A percentile compares a stretch with the other conserved stretches of the same genome.
These are phyloP conservation scores for Coniochaeta hoffmannii DNA, from an alignment of 2,329 filamentous ascomycete species.

Conservation along the genomic window DNA sequence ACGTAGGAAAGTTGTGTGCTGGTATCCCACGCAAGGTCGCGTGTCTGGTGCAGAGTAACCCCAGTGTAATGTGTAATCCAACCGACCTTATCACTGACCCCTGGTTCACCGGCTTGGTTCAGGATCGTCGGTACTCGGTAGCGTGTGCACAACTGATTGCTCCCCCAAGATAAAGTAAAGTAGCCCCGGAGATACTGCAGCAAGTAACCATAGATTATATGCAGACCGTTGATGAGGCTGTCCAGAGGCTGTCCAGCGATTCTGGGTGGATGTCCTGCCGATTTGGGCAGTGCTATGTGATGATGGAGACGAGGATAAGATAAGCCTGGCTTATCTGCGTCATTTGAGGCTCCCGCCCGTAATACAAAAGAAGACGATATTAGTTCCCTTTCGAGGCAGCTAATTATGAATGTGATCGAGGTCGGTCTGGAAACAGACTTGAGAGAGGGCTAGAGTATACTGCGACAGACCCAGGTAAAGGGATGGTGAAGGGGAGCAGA, in stretches of 20 bases:
- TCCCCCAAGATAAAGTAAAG: neutral
- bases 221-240: neutral
- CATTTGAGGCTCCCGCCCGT: conserved; percentile 34
- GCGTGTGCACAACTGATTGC: neutral
- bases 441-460: neutral
- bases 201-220: neutral
- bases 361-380: conserved; percentile 9
- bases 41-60: neutral
- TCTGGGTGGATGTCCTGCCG: neutral
- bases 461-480: neutral
- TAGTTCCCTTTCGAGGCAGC: conserved; percentile 4
- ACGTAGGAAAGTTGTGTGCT: neutral
- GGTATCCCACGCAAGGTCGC: neutral
- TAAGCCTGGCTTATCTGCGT: conserved; percentile 51
- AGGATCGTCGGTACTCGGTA: neutral
- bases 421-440: neutral
- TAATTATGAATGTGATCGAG: neutral
- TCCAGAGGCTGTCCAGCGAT: neutral
- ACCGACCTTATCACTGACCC: neutral
- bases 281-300: conserved; percentile 31
- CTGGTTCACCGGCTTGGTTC: neutral
- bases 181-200: neutral
- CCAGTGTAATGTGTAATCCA: neutral
- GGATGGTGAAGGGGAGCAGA: neutral
- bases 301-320: conserved; percentile 46